Base-by-base conservation (phyloP, 2,329 filamentous ascomycete species). In the Emmonsia crescens region DNA sequence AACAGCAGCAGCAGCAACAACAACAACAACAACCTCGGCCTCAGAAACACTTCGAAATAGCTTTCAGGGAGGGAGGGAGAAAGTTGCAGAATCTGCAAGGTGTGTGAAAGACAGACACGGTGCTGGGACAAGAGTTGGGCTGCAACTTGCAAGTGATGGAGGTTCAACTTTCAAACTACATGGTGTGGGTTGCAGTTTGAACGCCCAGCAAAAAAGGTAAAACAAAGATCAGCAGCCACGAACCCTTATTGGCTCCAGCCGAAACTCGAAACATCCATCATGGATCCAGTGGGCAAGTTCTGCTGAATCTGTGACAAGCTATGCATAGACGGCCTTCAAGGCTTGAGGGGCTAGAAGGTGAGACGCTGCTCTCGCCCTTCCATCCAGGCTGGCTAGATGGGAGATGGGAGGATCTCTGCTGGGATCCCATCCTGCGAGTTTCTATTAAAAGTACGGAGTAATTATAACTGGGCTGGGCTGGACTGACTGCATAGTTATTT, bases 241-340 rank as follows among this genome's bases (percentile, higher is more conserved):
- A 6, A 2, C 29, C 31, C 31, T 36, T 16, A 55, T 38, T 55
- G 51, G 51, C n/a, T 24, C 27, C 33, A 38, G 27, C n/a, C 51
- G 27, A 21, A 55, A 55, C 51, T 38, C 51, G 51, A 55, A 55
- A 55, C 51, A 52, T 55, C 10, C n/a, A n/a, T n/a, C n/a, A n/a
- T n/a, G n/a, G n/a, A n/a, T n/a, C n/a, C 29, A 19, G 31, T n/a
- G n/a, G 51, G 31, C 31, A 38, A 55, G 31, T 38, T 38, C 51
- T n/a, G n/a, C n/a, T n/a, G n/a, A n/a, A n/a, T n/a, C n/a, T 55
- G 51, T 38, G 51, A 38, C 51, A 55, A 55, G 49, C 49, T n/a
- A n/a, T n/a, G n/a, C n/a, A n/a, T n/a, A n/a, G n/a, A 51, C 24
- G 49, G 49, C 49, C 16, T n/a, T n/a, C n/a, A n/a, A 33, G 46